Evolutionary conservation across 1,139 yeast genomes (phyloP).

Genomic region (Zhuliangozyma parablackwelliae): DNA sequence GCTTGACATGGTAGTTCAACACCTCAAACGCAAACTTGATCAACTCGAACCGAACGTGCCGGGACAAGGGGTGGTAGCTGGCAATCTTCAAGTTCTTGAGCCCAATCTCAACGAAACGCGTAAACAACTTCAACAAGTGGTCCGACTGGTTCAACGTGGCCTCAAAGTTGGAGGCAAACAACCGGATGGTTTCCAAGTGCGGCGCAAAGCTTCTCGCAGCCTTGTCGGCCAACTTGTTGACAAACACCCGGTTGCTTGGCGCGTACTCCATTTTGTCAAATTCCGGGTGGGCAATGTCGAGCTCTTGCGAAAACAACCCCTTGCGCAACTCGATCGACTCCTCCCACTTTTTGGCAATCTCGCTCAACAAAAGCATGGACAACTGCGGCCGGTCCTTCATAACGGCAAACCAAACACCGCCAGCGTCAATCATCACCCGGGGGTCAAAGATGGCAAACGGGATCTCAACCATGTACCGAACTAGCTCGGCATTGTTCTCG

Average conservation of each 20-base stretch:
- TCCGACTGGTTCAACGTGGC: conserved; percentile 73
- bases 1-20: conserved; percentile 49
- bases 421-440: conserved; percentile 59
- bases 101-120: conserved; percentile 57
- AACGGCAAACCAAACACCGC: conserved; percentile 76
- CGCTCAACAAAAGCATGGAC: conserved; percentile 61
- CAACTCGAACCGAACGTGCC: conserved; percentile 71
- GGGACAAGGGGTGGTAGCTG: conserved; percentile 77
- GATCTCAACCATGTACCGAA: conserved; percentile 57
- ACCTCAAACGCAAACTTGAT: conserved; percentile 65
- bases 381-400: conserved; percentile 61
- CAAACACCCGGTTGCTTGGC: conserved; percentile 67
- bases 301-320: conserved; percentile 64
- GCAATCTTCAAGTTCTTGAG: conserved; percentile 54
- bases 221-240: conserved; percentile 48
- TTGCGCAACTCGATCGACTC: conserved; percentile 50
- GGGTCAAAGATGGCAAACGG: conserved; percentile 70
- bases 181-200: conserved; percentile 63
- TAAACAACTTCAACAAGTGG: conserved; percentile 66
- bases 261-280: conserved; percentile 80
- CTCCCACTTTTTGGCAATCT: conserved; percentile 68
- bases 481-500: conserved; percentile 45
- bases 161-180: conserved; percentile 78
- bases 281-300: conserved; percentile 62
- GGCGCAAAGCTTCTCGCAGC: conserved; percentile 61